Percentiles rank a stretch among this genome's conserved stretches.
phyloP scores from a whole-genome alignment of 1,139 yeast genomes.

The Suhomyces kunorum region DNA sequence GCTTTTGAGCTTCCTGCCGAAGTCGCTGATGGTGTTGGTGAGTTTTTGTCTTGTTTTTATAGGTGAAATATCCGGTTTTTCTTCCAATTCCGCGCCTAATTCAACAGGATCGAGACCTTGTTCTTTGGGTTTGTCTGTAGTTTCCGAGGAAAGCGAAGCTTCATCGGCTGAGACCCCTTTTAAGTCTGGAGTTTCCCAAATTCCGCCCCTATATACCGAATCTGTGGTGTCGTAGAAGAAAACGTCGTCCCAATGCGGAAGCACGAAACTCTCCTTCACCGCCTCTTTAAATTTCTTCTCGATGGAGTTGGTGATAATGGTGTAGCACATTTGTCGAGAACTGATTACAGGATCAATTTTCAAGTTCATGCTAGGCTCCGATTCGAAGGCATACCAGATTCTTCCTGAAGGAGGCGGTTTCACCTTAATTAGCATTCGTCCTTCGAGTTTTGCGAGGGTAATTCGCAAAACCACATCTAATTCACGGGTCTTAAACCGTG shows the following conservation, averaged over 20 bases:
- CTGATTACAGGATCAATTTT: constrained; percentile 87
- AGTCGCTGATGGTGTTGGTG: constrained; percentile 35
- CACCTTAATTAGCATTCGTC: constrained; percentile 65
- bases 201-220: constrained; percentile 86
- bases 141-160: constrained; percentile 7
- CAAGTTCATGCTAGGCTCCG: constrained; percentile 73
- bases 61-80: constrained; percentile 3
- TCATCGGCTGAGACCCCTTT: background rate
- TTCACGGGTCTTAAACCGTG: constrained; percentile 75
- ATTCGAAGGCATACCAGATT: constrained; percentile 85
- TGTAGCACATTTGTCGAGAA: constrained; percentile 75
- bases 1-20: constrained; percentile 32
- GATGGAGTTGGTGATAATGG: constrained; percentile 75
- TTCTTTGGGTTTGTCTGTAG: constrained; percentile 3
- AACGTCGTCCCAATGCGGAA: constrained; percentile 88
- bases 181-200: constrained; percentile 64
- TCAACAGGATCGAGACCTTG: background rate
- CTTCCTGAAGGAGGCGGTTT: constrained; percentile 92
- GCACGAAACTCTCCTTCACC: constrained; percentile 73
- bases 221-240: constrained; percentile 63
- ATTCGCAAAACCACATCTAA: constrained; percentile 76
- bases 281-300: constrained; percentile 80
- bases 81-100: background rate
- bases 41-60: constrained; percentile 15
- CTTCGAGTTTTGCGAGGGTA: constrained; percentile 66